Evolutionary conservation across 2,329 filamentous ascomycete genomes (phyloP).

Genomic region (Penicillium brasilianum): DNA sequence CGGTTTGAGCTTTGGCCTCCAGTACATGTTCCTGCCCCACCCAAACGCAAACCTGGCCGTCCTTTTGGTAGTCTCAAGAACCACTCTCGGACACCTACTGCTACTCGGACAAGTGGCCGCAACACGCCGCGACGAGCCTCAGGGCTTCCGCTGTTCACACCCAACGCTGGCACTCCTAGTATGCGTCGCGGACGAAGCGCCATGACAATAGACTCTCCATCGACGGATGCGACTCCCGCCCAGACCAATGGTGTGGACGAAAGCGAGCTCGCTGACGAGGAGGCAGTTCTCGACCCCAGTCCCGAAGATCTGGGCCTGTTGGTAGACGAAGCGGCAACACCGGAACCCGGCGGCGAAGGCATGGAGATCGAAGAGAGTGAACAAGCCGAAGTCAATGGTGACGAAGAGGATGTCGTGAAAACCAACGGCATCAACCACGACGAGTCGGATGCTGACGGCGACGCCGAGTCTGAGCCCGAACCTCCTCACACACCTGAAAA

Average conservation of each 20-base stretch:
- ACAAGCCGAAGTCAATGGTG: slow-evolving; percentile 16
- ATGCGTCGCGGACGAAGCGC: slow-evolving; percentile 46
- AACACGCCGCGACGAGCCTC: slow-evolving; percentile 44
- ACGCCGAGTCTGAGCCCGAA: slow-evolving; percentile 4
- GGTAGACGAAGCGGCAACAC: slow-evolving; percentile 2
- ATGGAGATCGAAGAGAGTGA: slow-evolving; percentile 11
- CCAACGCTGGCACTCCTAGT: slow-evolving; percentile 34
- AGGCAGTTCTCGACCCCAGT: slow-evolving; percentile 21
- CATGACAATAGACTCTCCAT: slow-evolving; percentile 37
- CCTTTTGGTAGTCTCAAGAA: slow-evolving; percentile 40
- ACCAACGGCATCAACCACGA: slow-evolving; percentile 23
- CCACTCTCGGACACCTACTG: slow-evolving; percentile 39
- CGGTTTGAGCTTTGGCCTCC: slow-evolving; percentile 52
- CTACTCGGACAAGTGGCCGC: slow-evolving; percentile 42
- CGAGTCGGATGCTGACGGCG: background rate
- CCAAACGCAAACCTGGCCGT: slow-evolving; percentile 46
- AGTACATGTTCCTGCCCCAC: slow-evolving; percentile 40
- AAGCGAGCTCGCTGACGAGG: slow-evolving; percentile 16
- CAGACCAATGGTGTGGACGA: slow-evolving; percentile 34
- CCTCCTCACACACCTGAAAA: slow-evolving; percentile 23
- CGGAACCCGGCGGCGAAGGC: background rate
- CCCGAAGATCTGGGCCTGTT: slow-evolving; percentile 16
- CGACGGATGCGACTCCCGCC: slow-evolving; percentile 29
- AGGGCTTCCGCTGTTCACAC: slow-evolving; percentile 37
- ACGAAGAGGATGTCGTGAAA: slow-evolving; percentile 13